Conservation (phyloP, 257 asterid species). For the Mitragyna speciosa region DNA sequence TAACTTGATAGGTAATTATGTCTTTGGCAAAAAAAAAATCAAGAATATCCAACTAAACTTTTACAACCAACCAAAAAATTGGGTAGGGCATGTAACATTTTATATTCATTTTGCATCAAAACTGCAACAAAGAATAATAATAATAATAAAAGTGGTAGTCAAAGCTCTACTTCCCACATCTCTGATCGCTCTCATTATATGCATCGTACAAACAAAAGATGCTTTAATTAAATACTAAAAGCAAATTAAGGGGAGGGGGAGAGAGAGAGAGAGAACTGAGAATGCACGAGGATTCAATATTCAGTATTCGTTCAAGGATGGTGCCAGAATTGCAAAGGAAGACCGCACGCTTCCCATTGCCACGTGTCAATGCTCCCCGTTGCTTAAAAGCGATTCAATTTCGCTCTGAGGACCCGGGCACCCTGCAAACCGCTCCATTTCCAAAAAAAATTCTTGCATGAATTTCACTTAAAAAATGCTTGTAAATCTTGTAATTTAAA, state of each 20-base stretch:
- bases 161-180: slow-evolving; percentile 18
- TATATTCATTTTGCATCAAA: not conserved
- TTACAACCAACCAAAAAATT: not conserved
- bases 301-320: not conserved
- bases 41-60: slow-evolving; percentile 14
- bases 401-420: not conserved
- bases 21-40: no score
- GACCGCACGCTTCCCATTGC: slow-evolving; percentile 18
- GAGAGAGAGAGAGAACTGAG: no score
- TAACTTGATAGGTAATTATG: no score
- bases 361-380: slow-evolving; percentile 16
- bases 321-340: slow-evolving; percentile 7
- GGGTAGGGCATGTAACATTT: not conserved
- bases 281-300: not conserved
- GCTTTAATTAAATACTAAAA: slow-evolving; percentile 9
- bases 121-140: not conserved
- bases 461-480: no score
- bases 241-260: not conserved
- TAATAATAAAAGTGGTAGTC: slow-evolving; percentile 9
- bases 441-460: no score
- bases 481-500: no score
- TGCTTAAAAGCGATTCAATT: not conserved
- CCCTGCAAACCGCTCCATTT: no score
- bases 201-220: slow-evolving; percentile 12
- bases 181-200: slow-evolving; percentile 8